Conservation (phyloP, 176 grass and related monocot genomes). For the Musa acuminata region DNA sequence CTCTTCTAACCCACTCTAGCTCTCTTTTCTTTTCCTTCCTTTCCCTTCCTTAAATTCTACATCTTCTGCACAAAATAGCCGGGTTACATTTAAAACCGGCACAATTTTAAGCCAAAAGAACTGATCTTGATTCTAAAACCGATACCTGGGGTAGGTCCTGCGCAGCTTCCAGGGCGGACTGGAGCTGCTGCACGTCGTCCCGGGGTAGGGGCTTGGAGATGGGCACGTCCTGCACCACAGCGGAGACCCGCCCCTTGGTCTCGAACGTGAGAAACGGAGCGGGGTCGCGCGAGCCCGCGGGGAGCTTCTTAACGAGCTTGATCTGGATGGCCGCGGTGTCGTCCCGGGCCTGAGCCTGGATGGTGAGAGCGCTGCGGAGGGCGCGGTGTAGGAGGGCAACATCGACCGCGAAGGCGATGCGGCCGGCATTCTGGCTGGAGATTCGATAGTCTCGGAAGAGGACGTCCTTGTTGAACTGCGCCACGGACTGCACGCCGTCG, state of each 20-base stretch:
- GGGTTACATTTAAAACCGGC: not conserved
- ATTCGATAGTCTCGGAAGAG: conserved; percentile 86
- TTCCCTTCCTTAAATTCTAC: not conserved
- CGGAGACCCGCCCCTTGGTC: conserved; percentile 73
- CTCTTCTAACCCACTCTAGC: too few relatives aligned
- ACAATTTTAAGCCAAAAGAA: not conserved
- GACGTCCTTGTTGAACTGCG: conserved; percentile 75
- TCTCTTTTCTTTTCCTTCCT: not conserved
- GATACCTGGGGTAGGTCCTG: conserved; percentile 80
- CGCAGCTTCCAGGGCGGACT: conserved; percentile 56
- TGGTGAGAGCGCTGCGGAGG: conserved; percentile 69
- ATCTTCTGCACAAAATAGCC: not conserved
- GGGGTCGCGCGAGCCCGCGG: conserved; percentile 38
- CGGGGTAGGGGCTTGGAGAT: conserved; percentile 81
- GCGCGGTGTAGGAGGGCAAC: conserved; percentile 73
- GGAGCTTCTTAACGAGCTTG: conserved; percentile 84
- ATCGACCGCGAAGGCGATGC: conserved; percentile 70
- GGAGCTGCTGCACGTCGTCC: conserved; percentile 55
- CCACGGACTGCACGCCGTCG: conserved; percentile 71
- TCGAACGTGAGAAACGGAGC: conserved; percentile 83
- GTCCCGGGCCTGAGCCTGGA: conserved; percentile 54
- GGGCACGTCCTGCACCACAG: conserved; percentile 92
- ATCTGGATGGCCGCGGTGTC: conserved; percentile 60
- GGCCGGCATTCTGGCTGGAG: conserved; percentile 61
- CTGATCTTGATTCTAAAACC: not conserved